phyloP scores from a whole-genome alignment of 306 rosid species.

The Gastrolobium bilobum region DNA sequence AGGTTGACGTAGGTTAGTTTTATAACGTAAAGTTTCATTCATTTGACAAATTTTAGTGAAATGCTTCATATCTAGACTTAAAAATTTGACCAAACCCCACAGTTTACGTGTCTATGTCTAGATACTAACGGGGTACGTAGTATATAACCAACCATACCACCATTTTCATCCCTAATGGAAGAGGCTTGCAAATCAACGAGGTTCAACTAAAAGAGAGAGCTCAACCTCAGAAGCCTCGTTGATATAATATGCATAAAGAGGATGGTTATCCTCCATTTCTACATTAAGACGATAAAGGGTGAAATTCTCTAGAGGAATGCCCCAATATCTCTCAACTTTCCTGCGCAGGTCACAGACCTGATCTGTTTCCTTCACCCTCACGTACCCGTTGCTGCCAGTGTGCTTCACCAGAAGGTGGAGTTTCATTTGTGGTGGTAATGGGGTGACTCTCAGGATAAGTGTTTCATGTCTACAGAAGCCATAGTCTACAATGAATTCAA shows the following conservation, averaged over 20 bases:
- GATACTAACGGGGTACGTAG: background rate
- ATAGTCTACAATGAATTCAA: background rate
- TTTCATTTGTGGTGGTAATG: slow-evolving; percentile 18
- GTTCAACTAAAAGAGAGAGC: slow-evolving; percentile 3
- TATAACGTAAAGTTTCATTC: background rate
- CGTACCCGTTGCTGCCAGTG: background rate
- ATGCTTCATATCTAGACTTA: background rate
- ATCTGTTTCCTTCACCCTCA: slow-evolving; percentile 52
- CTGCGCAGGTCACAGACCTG: slow-evolving; percentile 34
- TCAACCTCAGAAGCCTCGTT: slow-evolving; percentile 43
- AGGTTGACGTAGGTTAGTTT: background rate
- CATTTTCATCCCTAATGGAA: background rate
- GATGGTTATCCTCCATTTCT: slow-evolving; percentile 31
- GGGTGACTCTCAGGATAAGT: slow-evolving; percentile 42
- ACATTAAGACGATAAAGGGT: slow-evolving; percentile 10
- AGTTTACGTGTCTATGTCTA: background rate
- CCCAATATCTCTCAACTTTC: slow-evolving; percentile 52
- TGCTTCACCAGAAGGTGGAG: slow-evolving; percentile 41
- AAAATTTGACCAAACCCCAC: background rate
- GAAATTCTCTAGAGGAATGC: slow-evolving; percentile 8
- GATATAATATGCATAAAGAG: slow-evolving; percentile 52
- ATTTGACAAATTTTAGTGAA: background rate
- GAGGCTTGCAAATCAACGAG: slow-evolving; percentile 27
- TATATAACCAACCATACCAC: background rate
- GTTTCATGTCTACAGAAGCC: background rate